Conservation (phyloP, 1,139 yeast species). For the Saccharomyces hybrid region DNA sequence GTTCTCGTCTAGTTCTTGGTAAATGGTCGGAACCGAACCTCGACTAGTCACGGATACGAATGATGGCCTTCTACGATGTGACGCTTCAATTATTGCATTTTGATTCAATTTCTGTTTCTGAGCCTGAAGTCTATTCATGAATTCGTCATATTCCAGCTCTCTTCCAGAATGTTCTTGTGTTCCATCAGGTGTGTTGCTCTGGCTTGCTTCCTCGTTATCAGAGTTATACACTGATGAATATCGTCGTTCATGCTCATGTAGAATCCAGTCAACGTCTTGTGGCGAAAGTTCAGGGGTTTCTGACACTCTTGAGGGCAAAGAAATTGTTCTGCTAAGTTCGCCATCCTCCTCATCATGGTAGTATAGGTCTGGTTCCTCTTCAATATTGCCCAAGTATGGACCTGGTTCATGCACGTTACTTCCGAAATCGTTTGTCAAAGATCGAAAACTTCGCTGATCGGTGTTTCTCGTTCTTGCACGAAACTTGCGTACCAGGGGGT, state of each 20-base stretch:
- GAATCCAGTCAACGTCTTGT: conserved; percentile 51
- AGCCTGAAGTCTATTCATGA: conserved; percentile 34
- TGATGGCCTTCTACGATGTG: conserved; percentile 26
- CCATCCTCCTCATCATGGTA: conserved; percentile 40
- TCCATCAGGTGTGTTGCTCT: neutral
- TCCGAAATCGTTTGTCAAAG: conserved; percentile 36
- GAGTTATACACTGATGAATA: conserved; percentile 35
- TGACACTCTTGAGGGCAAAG: conserved; percentile 58
- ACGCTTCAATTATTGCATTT: neutral
- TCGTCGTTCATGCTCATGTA: conserved; percentile 61
- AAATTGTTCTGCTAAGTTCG: conserved; percentile 36
- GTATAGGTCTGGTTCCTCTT: conserved; percentile 36
- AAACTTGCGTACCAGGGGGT: conserved; percentile 44
- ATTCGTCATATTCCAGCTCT: conserved; percentile 33
- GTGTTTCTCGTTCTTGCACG: conserved; percentile 28
- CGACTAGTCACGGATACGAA: conserved; percentile 27
- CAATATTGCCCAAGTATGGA: conserved; percentile 33
- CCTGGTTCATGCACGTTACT: conserved; percentile 26
- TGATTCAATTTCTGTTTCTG: conserved; percentile 24
- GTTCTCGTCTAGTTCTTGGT: conserved; percentile 24
- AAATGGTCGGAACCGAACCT: conserved; percentile 31
- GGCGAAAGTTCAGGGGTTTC: conserved; percentile 42
- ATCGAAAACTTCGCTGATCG: conserved; percentile 56
- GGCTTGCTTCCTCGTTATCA: conserved; percentile 17
- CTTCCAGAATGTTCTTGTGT: conserved; percentile 6